Base-by-base conservation (phyloP, 495 filamentous ascomycete genomes). In the Neurospora sublineolata region DNA sequence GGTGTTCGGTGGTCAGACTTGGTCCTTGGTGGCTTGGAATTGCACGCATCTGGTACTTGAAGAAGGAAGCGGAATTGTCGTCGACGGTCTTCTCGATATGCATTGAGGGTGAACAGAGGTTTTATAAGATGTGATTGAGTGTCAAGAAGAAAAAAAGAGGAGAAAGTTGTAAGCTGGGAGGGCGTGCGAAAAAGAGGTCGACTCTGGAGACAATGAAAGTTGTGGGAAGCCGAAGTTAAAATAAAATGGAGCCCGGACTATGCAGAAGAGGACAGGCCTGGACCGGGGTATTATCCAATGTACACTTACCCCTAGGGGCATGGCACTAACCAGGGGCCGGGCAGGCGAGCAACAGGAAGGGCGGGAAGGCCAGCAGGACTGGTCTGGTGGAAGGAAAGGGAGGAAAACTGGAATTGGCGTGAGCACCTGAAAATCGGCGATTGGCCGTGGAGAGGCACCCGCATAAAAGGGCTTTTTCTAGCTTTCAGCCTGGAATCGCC, bases 21-120 rank as follows among this genome's bases (percentile, higher is more conserved):
- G 77, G 76, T 79, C 79, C 76, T 70, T 81, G 82, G 75, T 79
- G 77, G 78, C 77, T 79, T 70, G 80, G 77, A 73, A 79, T 75
- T 60, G 70, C 72, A 71, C 81, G 82, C 84, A 86, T 86, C 81
- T 83, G 83, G 82, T 77, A 78, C 70, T 80, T 79, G 80, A 81
- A 82, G 75, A 80, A 79, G 76, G 80, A 81, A 73, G 81, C 74
- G 75, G 79, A 82, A 73, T 80, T 83, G 73, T 77, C 78, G 77
- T 79, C 73, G 75, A 68, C 71, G 70, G 79, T 76, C 76, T 77
- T 78, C 79, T 83, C 76, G 78, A 76, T 79, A 82, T 82, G 82
- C 84, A 86, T 86, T 85, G 76, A 78, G 70, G 69, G 74, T 42
- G 33, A 71, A 41, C 68, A 67, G 60, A 67, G 60, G 37, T 20